These are phyloP conservation scores for Hyaloperonospora brassicae DNA, from an alignment of 352 stramenopile genomes.

Conservation along the genomic window DNA sequence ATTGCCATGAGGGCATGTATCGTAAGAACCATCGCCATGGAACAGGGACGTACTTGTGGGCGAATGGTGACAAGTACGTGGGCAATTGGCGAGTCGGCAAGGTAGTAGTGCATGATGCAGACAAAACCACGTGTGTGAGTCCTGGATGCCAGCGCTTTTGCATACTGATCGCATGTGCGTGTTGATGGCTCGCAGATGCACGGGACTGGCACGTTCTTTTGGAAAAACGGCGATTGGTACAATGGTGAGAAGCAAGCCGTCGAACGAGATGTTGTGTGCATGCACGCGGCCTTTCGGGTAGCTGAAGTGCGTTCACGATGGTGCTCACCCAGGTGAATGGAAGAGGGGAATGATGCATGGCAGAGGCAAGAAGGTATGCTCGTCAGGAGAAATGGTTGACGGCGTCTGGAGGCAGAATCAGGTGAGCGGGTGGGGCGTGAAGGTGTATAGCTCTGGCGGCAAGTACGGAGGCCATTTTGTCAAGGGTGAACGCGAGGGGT, in stretches of 20 bases:
- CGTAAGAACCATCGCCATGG: conserved; percentile 80
- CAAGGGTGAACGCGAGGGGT: conserved; percentile 51
- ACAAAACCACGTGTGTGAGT: background rate
- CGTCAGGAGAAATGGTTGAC: conserved; percentile 52
- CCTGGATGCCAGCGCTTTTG: background rate
- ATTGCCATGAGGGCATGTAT: conserved; percentile 85
- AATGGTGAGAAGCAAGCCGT: conserved; percentile 38
- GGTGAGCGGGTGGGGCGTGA: conserved; percentile 51
- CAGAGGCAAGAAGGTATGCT: conserved; percentile 59
- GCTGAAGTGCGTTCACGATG: conserved; percentile 12
- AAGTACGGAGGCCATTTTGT: conserved; percentile 63
- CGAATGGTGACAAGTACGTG: conserved; percentile 86
- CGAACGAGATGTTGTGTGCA: conserved; percentile 1
- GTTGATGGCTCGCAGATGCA: conserved; percentile 45
- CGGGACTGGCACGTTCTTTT: conserved; percentile 59
- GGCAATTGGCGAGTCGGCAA: conserved; percentile 76
- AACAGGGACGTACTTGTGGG: conserved; percentile 79
- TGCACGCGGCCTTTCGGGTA: conserved; percentile 5
- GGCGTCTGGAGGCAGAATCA: conserved; percentile 55
- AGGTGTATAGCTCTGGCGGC: conserved; percentile 58
- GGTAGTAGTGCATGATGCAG: conserved; percentile 21
- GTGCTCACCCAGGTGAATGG: conserved; percentile 47
- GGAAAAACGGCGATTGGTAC: conserved; percentile 68
- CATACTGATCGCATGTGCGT: conserved; percentile 4
- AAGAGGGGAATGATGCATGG: conserved; percentile 74